phyloP scores from a whole-genome alignment of 78 protist species.

The Dictyostelium firmibasis region DNA sequence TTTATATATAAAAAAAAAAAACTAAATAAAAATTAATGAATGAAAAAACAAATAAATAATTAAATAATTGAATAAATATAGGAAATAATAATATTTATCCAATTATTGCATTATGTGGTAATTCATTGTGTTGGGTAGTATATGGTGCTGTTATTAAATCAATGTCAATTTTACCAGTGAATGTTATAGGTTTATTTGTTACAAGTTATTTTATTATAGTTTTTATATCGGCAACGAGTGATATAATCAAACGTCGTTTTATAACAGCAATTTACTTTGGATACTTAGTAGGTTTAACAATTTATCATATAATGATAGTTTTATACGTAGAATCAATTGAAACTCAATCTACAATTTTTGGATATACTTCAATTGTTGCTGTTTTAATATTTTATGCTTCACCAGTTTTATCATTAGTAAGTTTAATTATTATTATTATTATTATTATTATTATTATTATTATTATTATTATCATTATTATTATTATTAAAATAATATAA shows the following conservation, averaged over 20 bases:
- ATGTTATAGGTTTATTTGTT: slow-evolving; percentile 31
- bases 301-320: not conserved
- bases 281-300: not conserved
- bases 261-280: not conserved
- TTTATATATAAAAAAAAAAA: no score
- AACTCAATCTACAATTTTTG: not conserved
- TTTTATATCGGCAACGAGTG: not conserved
- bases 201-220: slow-evolving; percentile 18
- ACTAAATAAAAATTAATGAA: no score
- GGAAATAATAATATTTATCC: slow-evolving; percentile 34
- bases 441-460: not conserved
- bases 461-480: not conserved
- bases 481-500: not conserved
- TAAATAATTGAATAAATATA: no score
- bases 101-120: slow-evolving; percentile 30
- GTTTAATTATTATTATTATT: no score
- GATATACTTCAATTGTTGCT: slow-evolving; percentile 26
- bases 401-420: slow-evolving; percentile 36
- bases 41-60: no score
- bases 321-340: not conserved
- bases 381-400: slow-evolving; percentile 32
- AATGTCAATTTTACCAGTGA: slow-evolving; percentile 44
- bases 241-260: slow-evolving; percentile 8
- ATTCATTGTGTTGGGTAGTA: slow-evolving; percentile 19
- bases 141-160: not conserved